These are phyloP conservation scores for Trametes versicolor DNA, from an alignment of 1,284 basidiomycete species.

Conservation along the genomic window DNA sequence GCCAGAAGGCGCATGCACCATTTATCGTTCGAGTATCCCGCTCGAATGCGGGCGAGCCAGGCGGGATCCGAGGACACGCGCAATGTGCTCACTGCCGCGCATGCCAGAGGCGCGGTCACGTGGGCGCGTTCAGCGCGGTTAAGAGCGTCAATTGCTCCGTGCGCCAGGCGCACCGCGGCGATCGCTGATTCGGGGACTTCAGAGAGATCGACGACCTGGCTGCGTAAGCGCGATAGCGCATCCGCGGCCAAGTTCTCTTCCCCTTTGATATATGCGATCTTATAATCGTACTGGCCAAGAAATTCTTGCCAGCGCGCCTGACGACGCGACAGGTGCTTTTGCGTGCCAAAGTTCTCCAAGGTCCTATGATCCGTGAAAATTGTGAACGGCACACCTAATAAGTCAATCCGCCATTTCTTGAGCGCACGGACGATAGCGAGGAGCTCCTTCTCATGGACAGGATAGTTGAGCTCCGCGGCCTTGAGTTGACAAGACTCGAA, in stretches of 20 bases:
- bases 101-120: not conserved
- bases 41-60: not conserved
- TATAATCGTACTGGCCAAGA: constrained; percentile 47
- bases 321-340: constrained; percentile 45
- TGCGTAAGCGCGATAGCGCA: not conserved
- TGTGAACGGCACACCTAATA: constrained; percentile 45
- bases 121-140: not conserved
- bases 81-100: not conserved
- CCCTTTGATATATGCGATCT: constrained; percentile 29
- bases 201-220: not conserved
- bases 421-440: constrained; percentile 35
- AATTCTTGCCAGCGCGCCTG: constrained; percentile 52
- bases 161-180: not conserved
- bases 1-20: not conserved
- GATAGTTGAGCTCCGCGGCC: constrained; percentile 39
- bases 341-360: constrained; percentile 48
- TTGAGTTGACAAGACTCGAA: constrained; percentile 34
- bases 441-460: constrained; percentile 42
- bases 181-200: not conserved
- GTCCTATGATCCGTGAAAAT: constrained; percentile 54
- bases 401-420: constrained; percentile 45
- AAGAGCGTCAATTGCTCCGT: not conserved
- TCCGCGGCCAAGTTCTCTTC: not conserved
- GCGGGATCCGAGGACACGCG: not conserved
- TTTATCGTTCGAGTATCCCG: not conserved